These are phyloP conservation scores for Quercus tomentella DNA, from an alignment of 331 rosid genomes.

Conservation along the genomic window DNA sequence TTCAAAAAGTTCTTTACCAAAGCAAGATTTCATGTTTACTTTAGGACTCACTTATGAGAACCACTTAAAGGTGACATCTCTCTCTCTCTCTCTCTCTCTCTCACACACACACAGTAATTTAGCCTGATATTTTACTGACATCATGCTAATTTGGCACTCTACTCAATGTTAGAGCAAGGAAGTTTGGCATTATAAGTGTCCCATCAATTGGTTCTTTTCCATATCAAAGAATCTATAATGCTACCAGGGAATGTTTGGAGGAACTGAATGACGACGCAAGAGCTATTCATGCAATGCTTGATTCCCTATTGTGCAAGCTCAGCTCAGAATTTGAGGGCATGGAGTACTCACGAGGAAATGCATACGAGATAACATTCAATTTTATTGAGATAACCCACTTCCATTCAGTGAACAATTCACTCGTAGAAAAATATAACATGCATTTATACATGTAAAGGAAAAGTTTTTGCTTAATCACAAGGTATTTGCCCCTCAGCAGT, in stretches of 20 bases:
- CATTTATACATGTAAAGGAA: too few species aligned
- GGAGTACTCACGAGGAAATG: conserved; percentile 30
- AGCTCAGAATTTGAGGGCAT: conserved; percentile 13
- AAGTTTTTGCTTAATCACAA: too few species aligned
- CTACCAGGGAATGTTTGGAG: conserved; percentile 25
- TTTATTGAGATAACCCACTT: conserved; percentile 17
- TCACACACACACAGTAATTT: too few species aligned
- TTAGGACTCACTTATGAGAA: conserved; percentile 15
- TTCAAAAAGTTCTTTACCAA: conserved; percentile 6
- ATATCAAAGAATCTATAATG: conserved; percentile 17
- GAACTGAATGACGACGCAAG: conserved; percentile 14
- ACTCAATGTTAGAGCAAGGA: conserved; percentile 20
- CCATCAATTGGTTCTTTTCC: conserved; percentile 28
- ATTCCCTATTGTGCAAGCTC: not conserved
- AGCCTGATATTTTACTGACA: too few species aligned
- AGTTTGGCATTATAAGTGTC: conserved; percentile 26
- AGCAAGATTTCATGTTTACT: not conserved
- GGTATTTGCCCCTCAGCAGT: too few species aligned
- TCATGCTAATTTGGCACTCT: conserved; percentile 5
- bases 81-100: not conserved
- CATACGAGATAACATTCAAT: conserved; percentile 21
- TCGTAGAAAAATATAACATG: not conserved
- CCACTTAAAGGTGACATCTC: conserved; percentile 3
- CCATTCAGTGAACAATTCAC: conserved; percentile 13
- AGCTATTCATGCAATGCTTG: conserved; percentile 14